phyloP scores from a whole-genome alignment of 495 filamentous ascomycete species.

The Daldinia concentrica region DNA sequence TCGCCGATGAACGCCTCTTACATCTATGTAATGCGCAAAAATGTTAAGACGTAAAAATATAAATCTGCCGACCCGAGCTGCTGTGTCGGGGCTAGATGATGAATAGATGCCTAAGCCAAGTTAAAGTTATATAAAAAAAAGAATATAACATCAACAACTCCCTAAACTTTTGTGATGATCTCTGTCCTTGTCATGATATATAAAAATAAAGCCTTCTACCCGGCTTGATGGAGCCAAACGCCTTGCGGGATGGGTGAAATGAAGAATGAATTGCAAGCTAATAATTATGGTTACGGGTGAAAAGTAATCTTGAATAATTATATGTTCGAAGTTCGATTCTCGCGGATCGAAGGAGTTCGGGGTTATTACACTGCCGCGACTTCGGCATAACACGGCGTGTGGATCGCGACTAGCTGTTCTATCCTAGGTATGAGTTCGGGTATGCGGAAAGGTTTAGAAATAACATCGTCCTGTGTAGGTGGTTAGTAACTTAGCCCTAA shows the following conservation, averaged over 20 bases:
- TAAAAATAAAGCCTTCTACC: slow-evolving; percentile 11
- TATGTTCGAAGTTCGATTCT: background rate
- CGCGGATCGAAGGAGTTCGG: background rate
- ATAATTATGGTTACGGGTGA: slow-evolving; percentile 11
- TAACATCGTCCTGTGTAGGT: slow-evolving; percentile 72
- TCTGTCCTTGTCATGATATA: slow-evolving; percentile 15
- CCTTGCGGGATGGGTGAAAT: slow-evolving; percentile 34
- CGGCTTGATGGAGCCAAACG: slow-evolving; percentile 32
- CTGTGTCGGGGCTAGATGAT: background rate
- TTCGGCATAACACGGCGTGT: slow-evolving; percentile 34
- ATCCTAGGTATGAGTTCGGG: slow-evolving; percentile 76
- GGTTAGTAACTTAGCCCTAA: slow-evolving; percentile 10
- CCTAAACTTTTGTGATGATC: slow-evolving; percentile 32
- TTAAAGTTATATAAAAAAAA: slow-evolving; percentile 5
- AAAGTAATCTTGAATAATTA: slow-evolving; percentile 1
- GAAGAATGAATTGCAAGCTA: slow-evolving; percentile 29
- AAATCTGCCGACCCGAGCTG: slow-evolving; percentile 1
- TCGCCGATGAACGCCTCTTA: slow-evolving; percentile 15
- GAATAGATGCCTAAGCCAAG: background rate
- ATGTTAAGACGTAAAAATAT: background rate
- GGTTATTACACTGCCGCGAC: slow-evolving; percentile 22
- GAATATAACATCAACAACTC: slow-evolving; percentile 15
- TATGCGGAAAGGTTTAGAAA: slow-evolving; percentile 83
- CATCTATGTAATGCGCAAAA: background rate
- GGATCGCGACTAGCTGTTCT: slow-evolving; percentile 54